Conservation (phyloP, 352 stramenopile species). For the Thalassiosira tumida region DNA sequence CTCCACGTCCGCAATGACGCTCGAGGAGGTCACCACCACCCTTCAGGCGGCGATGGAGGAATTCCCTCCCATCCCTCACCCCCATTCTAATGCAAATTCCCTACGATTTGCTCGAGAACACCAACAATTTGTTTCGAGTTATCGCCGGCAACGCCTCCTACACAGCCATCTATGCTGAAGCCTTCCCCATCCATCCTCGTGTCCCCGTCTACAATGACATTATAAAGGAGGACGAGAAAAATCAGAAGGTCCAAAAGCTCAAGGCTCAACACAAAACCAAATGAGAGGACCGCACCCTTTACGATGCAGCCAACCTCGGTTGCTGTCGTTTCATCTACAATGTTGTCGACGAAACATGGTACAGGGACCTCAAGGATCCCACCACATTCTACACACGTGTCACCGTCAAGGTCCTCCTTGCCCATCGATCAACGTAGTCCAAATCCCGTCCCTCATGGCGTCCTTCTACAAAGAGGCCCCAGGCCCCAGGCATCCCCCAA, state of each 20-base stretch:
- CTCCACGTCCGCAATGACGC: not conserved
- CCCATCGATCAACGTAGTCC: slow-evolving; percentile 38
- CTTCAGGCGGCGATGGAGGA: not conserved
- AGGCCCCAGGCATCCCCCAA: slow-evolving; percentile 21
- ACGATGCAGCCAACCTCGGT: not conserved
- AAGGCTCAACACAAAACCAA: not conserved
- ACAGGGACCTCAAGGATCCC: slow-evolving; percentile 18
- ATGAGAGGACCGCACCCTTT: not conserved
- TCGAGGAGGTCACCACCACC: not conserved
- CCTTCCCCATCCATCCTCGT: not conserved
- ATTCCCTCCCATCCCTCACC: slow-evolving; percentile 13
- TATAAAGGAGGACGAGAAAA: not conserved
- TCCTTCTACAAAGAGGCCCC: not conserved
- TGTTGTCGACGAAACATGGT: slow-evolving; percentile 28
- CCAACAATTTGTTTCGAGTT: not conserved
- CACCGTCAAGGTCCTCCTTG: not conserved
- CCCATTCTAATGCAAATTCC: slow-evolving; percentile 8
- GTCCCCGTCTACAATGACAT: not conserved
- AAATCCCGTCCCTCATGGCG: slow-evolving; percentile 21
- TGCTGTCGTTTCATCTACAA: not conserved
- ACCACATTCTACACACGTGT: slow-evolving; percentile 38
- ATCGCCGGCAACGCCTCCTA: not conserved
- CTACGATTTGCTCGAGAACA: not conserved
- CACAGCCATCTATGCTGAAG: not conserved
- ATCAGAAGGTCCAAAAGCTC: not conserved